A percentile compares a stretch with the other conserved stretches of the same genome.
Evolutionary conservation across 345 rosid species (phyloP).

Genomic region (Brassica rapa): DNA sequence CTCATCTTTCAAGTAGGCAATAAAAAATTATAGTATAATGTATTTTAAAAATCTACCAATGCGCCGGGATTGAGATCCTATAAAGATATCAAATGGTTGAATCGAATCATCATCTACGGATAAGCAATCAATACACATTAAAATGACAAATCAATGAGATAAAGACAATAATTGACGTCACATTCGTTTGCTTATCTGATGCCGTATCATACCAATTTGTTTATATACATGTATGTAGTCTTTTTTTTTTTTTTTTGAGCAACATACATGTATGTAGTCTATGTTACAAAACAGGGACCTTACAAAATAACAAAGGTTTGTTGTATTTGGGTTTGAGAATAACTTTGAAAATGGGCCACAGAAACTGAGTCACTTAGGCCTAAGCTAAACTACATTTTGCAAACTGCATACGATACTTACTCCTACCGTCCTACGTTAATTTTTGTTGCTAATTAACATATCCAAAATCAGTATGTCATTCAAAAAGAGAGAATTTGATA

Average conservation of each 20-base stretch:
- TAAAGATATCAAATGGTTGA: not conserved
- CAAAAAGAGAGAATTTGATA: not conserved
- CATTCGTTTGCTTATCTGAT: not conserved
- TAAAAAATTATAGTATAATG: not conserved
- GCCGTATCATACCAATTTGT: not conserved
- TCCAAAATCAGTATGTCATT: not conserved
- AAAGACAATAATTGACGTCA: slow-evolving; percentile 23
- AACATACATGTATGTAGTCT: not conserved
- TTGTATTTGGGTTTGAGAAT: not conserved
- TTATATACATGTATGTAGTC: not conserved
- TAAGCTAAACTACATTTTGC: not conserved
- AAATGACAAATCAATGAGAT: slow-evolving; percentile 3
- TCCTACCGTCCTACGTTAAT: not conserved
- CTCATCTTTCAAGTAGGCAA: not conserved
- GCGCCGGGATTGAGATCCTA: not conserved
- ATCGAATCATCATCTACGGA: slow-evolving; percentile 18
- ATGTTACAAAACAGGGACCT: not conserved
- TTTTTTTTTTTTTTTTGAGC: no score
- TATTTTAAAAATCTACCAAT: not conserved
- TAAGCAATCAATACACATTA: slow-evolving; percentile 1
- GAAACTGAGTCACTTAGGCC: not conserved
- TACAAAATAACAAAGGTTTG: not conserved
- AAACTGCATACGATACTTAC: not conserved
- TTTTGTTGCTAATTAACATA: not conserved
- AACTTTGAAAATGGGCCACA: slow-evolving; percentile 7